phyloP scores from a whole-genome alignment of 257 asterid species.

The Solanum gandarillasii region DNA sequence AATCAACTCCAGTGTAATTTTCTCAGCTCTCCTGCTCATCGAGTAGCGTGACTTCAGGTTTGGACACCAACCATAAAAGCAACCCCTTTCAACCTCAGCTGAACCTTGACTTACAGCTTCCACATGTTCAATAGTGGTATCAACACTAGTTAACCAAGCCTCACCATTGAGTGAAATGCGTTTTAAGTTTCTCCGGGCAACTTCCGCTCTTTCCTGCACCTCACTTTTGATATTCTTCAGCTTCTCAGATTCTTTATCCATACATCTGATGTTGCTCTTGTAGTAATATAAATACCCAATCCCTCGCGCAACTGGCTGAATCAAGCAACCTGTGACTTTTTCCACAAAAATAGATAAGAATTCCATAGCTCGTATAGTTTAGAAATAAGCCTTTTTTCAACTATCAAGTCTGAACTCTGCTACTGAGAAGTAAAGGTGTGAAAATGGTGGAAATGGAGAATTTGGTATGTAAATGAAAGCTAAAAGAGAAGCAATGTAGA shows the following conservation, averaged over 20 bases:
- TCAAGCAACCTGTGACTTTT: background rate
- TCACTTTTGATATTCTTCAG: background rate
- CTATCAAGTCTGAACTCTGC: background rate
- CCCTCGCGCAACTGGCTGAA: background rate
- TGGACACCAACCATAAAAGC: background rate
- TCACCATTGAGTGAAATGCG: background rate
- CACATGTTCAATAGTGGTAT: background rate
- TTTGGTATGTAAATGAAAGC: background rate
- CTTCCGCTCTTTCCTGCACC: background rate
- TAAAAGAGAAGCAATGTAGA: background rate
- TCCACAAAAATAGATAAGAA: background rate
- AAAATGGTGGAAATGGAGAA: too few species aligned
- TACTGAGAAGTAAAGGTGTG: background rate
- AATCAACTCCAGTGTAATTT: background rate
- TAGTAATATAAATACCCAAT: background rate
- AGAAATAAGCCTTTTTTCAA: background rate
- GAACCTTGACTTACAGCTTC: background rate
- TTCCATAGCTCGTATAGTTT: background rate
- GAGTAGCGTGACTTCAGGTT: background rate
- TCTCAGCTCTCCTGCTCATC: background rate
- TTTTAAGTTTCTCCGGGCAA: background rate
- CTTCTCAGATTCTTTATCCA: background rate
- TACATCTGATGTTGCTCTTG: background rate
- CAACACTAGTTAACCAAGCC: background rate
- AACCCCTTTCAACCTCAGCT: background rate